Conservation (phyloP, 2,329 filamentous ascomycete genomes). For the Botryotinia globosa region DNA sequence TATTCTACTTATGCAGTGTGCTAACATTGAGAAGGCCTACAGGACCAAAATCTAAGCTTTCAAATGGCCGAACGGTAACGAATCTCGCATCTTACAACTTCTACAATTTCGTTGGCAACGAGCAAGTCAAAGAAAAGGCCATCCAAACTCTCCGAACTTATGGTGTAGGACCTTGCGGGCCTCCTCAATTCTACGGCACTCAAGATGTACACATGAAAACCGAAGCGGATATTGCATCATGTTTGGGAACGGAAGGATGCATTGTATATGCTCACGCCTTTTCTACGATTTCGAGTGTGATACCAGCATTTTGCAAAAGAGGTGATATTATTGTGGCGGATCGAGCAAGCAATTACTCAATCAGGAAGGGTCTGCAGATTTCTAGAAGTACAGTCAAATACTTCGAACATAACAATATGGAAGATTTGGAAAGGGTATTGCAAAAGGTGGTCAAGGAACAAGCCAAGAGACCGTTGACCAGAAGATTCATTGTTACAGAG, state of each 20-base stretch:
- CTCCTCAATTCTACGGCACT: constrained; percentile 96
- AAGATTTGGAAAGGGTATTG: constrained; percentile 83
- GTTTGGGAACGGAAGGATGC: constrained; percentile 80
- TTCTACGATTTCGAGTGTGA: constrained; percentile 93
- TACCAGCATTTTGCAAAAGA: constrained; percentile 94
- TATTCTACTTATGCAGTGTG: constrained; percentile 6
- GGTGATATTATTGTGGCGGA: constrained; percentile 97
- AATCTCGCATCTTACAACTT: constrained; percentile 97
- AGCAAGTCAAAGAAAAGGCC: constrained; percentile 89
- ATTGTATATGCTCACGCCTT: constrained; percentile 97
- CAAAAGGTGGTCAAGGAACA: constrained; percentile 85
- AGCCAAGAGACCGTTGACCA: constrained; percentile 75
- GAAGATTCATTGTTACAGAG: constrained; percentile 94
- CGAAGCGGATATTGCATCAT: constrained; percentile 87
- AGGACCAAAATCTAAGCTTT: constrained; percentile 84
- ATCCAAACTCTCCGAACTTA: constrained; percentile 92
- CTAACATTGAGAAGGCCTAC: constrained; percentile 60
- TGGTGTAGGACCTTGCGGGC: constrained; percentile 93
- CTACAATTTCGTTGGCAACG: constrained; percentile 94
- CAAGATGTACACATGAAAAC: constrained; percentile 98
- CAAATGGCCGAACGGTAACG: constrained; percentile 83
- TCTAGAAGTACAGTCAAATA: constrained; percentile 86
- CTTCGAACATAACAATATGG: constrained; percentile 96
- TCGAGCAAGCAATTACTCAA: constrained; percentile 87
- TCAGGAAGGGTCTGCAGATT: constrained; percentile 91